Evolutionary conservation across 345 rosid genomes (phyloP), one percentile per base, ranked within the genome.

Genomic region (Pistacia atlantica): DNA sequence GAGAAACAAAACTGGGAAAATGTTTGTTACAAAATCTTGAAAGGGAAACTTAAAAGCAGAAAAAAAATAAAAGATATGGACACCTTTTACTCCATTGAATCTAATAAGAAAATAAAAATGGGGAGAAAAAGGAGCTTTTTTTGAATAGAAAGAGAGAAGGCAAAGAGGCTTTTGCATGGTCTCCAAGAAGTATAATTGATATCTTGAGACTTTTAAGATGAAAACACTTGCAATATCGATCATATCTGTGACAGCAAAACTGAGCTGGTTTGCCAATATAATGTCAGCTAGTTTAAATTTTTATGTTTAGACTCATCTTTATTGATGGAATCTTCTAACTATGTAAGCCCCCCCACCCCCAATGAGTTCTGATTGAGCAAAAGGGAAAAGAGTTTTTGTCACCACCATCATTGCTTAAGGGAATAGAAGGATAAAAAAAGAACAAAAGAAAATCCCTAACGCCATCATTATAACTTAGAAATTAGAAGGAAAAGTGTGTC

Each of bases 151-250:
- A 77, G 74, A 65, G 75, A 71, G 68, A 65, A 77, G 79, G 76
- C 49, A 83, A 82, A 77, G 73, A 74, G 78, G 75, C 82, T 87
- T 89, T 85, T 84, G 87, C 93, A 92, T 90, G 89, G 93, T 89
- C 97, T 87, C 90, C 93, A 79, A 92, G 90, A 74, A 80, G 59
- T 54, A 84, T 84, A 58, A 87, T 87, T 83, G 85, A 67, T 80
- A 80, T 81, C 67, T 84, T 85, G 86, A 85, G 85, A 75, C 90
- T 83, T 90, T 89, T 85, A 59, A 87, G 89, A 87, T 78, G 51
- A 67, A 31, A 42, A 28, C 65, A 64, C 28, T 73, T 58, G 16
- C 52, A 54, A 31, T 42, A 8, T 42, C 9, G 46, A 55, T 73
- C 68, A 55, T 37, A 17, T 61, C 65, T 45, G 22, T 61, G 83